These are phyloP conservation scores for Trichopus zeylanicus DNA, from an alignment of 116 monocot genomes.

Conservation along the genomic window DNA sequence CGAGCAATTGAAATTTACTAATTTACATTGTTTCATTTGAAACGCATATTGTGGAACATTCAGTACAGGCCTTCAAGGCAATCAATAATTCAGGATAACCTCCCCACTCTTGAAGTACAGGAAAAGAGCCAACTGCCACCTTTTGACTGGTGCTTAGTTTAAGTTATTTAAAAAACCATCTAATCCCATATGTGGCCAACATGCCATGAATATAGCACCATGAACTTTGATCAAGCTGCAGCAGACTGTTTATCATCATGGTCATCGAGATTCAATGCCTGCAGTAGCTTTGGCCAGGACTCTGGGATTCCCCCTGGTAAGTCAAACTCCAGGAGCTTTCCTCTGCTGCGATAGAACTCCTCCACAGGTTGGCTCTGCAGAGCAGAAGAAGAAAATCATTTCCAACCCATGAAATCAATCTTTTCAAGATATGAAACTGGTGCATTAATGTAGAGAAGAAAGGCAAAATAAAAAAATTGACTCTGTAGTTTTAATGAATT, in stretches of 20 bases:
- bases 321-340: constrained; percentile 80
- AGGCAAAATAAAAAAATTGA: too few species aligned
- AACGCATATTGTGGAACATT: too few species aligned
- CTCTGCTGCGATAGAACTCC: constrained; percentile 58
- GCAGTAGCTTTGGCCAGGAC: constrained; percentile 66
- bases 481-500: too few species aligned
- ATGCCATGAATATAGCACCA: too few species aligned
- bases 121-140: neutral
- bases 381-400: too few species aligned
- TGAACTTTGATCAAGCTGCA: constrained; percentile 27
- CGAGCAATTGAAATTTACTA: neutral
- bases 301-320: constrained; percentile 71
- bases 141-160: neutral
- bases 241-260: constrained; percentile 44
- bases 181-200: too few species aligned
- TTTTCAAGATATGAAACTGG: too few species aligned
- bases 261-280: constrained; percentile 52
- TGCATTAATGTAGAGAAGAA: too few species aligned
- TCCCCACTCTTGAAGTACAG: neutral
- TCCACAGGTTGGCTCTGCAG: constrained; percentile 84
- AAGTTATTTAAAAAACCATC: neutral
- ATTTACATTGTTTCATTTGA: too few species aligned
- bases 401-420: too few species aligned
- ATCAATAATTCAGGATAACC: too few species aligned
- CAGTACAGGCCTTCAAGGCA: neutral